These are phyloP conservation scores for Aspergillus sp. DNA, from an alignment of 2,329 filamentous ascomycete species.

Conservation along the genomic window DNA sequence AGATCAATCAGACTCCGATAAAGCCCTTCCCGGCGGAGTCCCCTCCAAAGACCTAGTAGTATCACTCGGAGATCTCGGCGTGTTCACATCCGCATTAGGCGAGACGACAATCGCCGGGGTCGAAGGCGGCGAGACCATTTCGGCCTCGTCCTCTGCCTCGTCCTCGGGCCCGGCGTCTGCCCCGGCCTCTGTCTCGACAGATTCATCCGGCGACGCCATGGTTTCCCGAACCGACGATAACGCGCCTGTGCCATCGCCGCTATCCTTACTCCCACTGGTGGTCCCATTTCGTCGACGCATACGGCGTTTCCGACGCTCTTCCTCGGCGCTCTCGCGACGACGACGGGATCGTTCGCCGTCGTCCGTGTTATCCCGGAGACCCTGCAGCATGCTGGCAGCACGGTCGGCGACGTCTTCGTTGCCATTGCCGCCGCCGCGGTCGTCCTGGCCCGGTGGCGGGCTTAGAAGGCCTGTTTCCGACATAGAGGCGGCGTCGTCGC, in stretches of 20 bases:
- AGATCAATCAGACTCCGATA: neutral
- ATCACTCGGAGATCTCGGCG: constrained; percentile 11
- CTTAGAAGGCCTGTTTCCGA: constrained; percentile 40
- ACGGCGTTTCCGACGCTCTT: constrained; percentile 62
- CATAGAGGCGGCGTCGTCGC: constrained; percentile 34
- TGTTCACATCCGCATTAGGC: constrained; percentile 15
- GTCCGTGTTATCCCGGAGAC: constrained; percentile 58
- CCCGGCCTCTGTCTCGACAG: too few species aligned
- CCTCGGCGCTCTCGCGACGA: constrained; percentile 66
- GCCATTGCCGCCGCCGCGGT: constrained; percentile 26
- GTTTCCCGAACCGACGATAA: constrained; percentile 22
- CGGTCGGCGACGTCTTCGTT: constrained; percentile 73
- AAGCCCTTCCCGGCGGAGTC: too few species aligned
- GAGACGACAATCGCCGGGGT: constrained; percentile 33
- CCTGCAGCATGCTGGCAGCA: constrained; percentile 74
- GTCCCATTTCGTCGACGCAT: constrained; percentile 56
- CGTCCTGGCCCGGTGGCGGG: constrained; percentile 35
- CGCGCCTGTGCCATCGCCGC: constrained; percentile 21
- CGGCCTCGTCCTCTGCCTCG: too few species aligned
- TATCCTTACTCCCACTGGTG: constrained; percentile 30
- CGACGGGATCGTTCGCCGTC: constrained; percentile 53
- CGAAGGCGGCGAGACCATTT: constrained; percentile 11
- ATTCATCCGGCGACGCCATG: constrained; percentile 18
- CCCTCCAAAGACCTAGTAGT: constrained; percentile 1
- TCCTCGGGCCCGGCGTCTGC: too few species aligned